Base-by-base conservation (phyloP, 345 rosid species). In the Conringia planisiliqua region DNA sequence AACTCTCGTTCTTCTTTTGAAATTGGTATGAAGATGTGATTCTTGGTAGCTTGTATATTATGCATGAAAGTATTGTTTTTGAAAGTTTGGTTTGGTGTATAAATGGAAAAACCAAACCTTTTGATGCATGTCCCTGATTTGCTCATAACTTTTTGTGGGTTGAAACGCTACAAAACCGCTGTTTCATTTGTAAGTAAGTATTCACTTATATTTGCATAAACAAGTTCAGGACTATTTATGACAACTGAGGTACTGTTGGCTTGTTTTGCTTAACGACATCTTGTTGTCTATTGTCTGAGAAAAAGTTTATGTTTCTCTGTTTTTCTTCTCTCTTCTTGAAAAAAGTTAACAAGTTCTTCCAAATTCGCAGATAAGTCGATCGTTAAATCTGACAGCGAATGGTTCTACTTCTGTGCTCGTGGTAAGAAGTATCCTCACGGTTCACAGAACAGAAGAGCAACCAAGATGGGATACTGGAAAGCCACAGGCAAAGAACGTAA, bases 401-500 rank as follows among this genome's bases (percentile, higher is more conserved):
- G 98, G 97, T 91, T 87, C 87, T 91, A 89, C 81, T 94, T 90
- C 68, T 82, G 85, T 8, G 80, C 96, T 70, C 89, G 97, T 0
- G 98, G 96, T 44, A 88, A 90, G 82, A 94, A 91, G 70, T 90
- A 94, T 72, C 97, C 97, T 1, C 83, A 88, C 48, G 96, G 98
- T n/a, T 83, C 86, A 2, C 97, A 94, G 66, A 91, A 89, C 79
- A 87, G 43, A 79, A 85, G 97, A 68, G 97, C 96, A 47, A 94
- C 98, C 7, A 82, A 78, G 29, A 88, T 46, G 26, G 97, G 98
- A 22, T 94, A 90, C 64, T 91, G 97, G 98, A 94, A 94, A 79
- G 93, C 97, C 65, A 94, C 98, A 0, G 98, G 98, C 10, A 94
- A 88, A 75, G 98, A 90, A 62, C 89, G 97, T 10, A 85, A 79